Evolutionary conservation across 2,329 filamentous ascomycete genomes (phyloP).

Genomic region (Byssothecium circinans): DNA sequence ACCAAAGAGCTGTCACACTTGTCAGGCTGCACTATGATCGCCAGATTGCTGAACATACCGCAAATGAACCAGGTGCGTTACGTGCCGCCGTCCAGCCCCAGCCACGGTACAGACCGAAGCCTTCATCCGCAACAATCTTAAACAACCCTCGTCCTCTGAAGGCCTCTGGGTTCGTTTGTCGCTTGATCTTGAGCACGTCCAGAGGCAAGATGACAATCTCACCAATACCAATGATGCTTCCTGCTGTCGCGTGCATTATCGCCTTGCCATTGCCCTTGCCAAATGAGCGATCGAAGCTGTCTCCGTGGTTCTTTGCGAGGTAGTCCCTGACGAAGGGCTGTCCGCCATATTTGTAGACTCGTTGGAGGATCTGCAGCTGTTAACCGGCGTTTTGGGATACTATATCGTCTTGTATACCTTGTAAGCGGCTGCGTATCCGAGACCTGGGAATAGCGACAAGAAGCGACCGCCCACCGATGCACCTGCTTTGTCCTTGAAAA

Average conservation of each 20-base stretch:
- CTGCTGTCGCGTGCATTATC: conserved; percentile 94
- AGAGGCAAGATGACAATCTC: conserved; percentile 94
- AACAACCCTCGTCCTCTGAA: conserved; percentile 92
- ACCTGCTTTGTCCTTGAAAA: conserved; percentile 86
- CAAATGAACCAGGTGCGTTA: conserved; percentile 96
- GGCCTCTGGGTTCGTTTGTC: conserved; percentile 97
- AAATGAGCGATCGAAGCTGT: conserved; percentile 83
- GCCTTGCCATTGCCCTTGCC: conserved; percentile 98
- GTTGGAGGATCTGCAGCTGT: conserved; percentile 70
- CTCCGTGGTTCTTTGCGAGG: conserved; percentile 75
- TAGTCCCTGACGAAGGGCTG: conserved; percentile 95
- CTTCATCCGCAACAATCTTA: conserved; percentile 88
- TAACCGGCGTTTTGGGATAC: conserved; percentile 5
- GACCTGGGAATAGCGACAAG: conserved; percentile 91
- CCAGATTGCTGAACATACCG: conserved; percentile 60
- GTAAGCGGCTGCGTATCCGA: conserved; percentile 97
- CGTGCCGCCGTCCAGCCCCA: conserved; percentile 97
- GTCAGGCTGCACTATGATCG: conserved; percentile 16
- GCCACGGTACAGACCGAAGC: conserved; percentile 91
- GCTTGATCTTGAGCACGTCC: conserved; percentile 98
- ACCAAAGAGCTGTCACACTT: conserved; percentile 74
- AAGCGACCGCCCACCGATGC: conserved; percentile 77
- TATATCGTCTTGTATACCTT: conserved; percentile 60
- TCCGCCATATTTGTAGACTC: conserved; percentile 98
- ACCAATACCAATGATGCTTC: conserved; percentile 92